Evolutionary conservation across 257 asterid species (phyloP), one percentile per base, ranked within the genome.

Genomic region (Thymus mandschuricus): DNA sequence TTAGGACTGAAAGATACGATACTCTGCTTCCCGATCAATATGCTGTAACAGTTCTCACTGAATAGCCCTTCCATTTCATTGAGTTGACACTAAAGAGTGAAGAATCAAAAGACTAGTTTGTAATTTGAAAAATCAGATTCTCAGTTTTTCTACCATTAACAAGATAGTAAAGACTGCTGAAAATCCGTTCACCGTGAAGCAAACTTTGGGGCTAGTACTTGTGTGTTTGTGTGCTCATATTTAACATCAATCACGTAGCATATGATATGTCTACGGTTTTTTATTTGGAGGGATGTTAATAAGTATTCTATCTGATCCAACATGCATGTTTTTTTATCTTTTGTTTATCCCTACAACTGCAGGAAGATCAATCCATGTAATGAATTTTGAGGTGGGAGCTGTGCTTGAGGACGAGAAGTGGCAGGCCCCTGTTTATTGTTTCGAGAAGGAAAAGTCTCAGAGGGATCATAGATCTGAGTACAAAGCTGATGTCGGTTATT

Each of bases 371-470:
- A 83, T 89, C 80, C 93, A 87, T 50, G 93, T 92, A 4, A 87
- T 92, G 97, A 86, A 93, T 10, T 92, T 89, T 80, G 96, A 89
- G 62, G 96, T 87, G 61, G 97, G 97, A 74, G 92, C 93, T 69
- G 89, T 81, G 64, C 96, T 92, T 38, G 94, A 92, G 64, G 96
- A 91, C 60, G 75, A 80, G 34, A 72, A 80, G 55, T 92, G 94
- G 96, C 96, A 89, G 78, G 88, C 96, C 29, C 96, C 97, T 35
- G 78, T 71, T 8, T 89, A 89, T 72, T 92, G 94, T 77, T 92
- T 89, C 67, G 83, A 81, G 51, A 68, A 70, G 60, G 79, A 60
- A 60, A 64, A 74, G 30, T 7, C 68, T 56, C 34, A 70, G 60
- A 54, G 56, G 33, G 74, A 63, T 49, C 54, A 6, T 43, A 65